These are phyloP conservation scores for Sphaerulina vaccinii DNA, from an alignment of 2,329 filamentous ascomycete genomes.

Conservation along the genomic window DNA sequence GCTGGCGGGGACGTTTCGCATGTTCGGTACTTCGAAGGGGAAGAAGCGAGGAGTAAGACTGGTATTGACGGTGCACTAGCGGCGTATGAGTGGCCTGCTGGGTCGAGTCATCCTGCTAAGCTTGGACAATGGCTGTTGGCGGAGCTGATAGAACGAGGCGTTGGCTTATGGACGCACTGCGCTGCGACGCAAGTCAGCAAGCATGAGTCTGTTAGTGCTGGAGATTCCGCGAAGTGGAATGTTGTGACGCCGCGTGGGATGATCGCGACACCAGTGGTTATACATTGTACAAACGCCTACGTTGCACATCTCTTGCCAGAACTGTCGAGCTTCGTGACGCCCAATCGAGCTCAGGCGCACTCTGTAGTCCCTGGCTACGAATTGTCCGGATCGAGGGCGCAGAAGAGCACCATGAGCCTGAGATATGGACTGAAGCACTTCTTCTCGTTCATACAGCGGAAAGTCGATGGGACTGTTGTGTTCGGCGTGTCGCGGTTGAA, in stretches of 20 bases:
- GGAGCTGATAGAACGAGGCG: constrained; percentile 41
- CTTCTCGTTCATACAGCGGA: constrained; percentile 51
- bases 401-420: constrained; percentile 47
- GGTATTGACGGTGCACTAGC: constrained; percentile 41
- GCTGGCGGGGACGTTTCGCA: constrained; percentile 49
- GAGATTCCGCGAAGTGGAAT: constrained; percentile 31
- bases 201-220: constrained; percentile 18
- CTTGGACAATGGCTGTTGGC: constrained; percentile 50
- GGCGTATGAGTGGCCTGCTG: constrained; percentile 55
- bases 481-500: constrained; percentile 47
- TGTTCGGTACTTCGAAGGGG: constrained; percentile 42
- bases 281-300: constrained; percentile 46
- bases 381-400: constrained; percentile 38
- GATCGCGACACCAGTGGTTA: constrained; percentile 33
- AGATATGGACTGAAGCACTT: constrained; percentile 50
- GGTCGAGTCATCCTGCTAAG: constrained; percentile 51
- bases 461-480: constrained; percentile 45
- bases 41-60: constrained; percentile 42
- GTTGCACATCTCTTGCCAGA: constrained; percentile 41
- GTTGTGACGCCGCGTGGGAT: constrained; percentile 39
- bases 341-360: constrained; percentile 49
- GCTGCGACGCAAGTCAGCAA: constrained; percentile 35
- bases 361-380: constrained; percentile 43
- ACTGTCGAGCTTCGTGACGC: constrained; percentile 40
- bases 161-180: constrained; percentile 46